Percentiles rank a stretch among this genome's conserved stretches.
Evolutionary conservation across 2,329 filamentous ascomycete genomes (phyloP).

Genomic region (Grosmannia huntii): DNA sequence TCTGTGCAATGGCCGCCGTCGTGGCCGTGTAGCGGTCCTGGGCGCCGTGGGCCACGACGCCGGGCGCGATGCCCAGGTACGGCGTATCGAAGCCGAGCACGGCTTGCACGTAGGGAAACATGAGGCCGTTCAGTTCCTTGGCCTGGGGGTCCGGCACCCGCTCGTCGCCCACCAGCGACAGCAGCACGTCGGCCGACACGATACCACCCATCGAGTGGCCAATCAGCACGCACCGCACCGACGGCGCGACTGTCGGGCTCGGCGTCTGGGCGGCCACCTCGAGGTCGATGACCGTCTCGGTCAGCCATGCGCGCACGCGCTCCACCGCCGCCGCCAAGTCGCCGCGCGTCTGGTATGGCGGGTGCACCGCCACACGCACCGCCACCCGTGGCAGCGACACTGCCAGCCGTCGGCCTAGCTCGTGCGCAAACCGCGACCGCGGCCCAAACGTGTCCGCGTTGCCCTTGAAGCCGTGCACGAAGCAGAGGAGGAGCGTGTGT

Average conservation of each 20-base stretch:
- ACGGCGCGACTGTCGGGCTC: conserved; percentile 76
- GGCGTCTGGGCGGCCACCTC: conserved; percentile 72
- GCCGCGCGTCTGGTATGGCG: conserved; percentile 69
- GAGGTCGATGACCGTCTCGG: conserved; percentile 86
- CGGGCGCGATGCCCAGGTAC: conserved; percentile 69
- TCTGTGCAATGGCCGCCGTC: conserved; percentile 52
- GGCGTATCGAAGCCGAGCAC: conserved; percentile 92
- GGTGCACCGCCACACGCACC: conserved; percentile 59
- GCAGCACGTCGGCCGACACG: conserved; percentile 77
- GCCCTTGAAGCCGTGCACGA: conserved; percentile 86
- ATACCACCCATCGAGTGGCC: conserved; percentile 92
- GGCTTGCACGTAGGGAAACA: conserved; percentile 89
- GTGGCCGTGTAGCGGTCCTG: conserved; percentile 75
- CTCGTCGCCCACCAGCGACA: conserved; percentile 51
- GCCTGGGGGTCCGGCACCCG: conserved; percentile 34
- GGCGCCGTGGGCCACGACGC: conserved; percentile 73
- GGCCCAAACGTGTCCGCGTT: conserved; percentile 65
- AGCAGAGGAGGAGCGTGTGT: conserved; percentile 69
- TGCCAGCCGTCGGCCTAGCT: conserved; percentile 52
- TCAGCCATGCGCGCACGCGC: conserved; percentile 70
- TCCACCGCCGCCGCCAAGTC: conserved; percentile 59
- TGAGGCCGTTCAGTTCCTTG: conserved; percentile 45
- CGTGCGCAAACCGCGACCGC: conserved; percentile 53
- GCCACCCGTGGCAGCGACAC: conserved; percentile 55
- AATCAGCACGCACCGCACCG: conserved; percentile 67